phyloP scores from a whole-genome alignment of 352 stramenopile genomes.

The Globisporangium megalacanthum region DNA sequence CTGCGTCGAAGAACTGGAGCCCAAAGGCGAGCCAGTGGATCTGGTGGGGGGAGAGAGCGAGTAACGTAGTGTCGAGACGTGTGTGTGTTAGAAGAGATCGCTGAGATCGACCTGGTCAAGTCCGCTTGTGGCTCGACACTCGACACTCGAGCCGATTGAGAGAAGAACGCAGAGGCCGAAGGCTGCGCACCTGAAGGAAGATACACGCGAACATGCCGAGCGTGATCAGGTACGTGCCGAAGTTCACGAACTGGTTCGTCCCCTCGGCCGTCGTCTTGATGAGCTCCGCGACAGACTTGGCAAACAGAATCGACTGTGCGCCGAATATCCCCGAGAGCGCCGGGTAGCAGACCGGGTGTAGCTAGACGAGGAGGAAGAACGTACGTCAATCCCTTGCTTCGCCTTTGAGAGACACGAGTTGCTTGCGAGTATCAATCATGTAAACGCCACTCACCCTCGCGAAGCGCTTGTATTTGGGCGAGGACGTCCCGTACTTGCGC shows the following conservation, averaged over 20 bases:
- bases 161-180: background rate
- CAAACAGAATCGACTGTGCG: slow-evolving; percentile 76
- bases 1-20: slow-evolving; percentile 79
- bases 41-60: slow-evolving; percentile 11
- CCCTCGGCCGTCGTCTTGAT: slow-evolving; percentile 75
- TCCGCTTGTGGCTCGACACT: background rate
- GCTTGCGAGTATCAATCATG: background rate
- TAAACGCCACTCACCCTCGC: slow-evolving; percentile 15
- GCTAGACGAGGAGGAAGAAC: slow-evolving; percentile 8
- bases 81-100: background rate
- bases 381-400: too few species aligned
- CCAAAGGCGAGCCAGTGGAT: slow-evolving; percentile 85
- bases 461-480: slow-evolving; percentile 49
- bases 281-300: slow-evolving; percentile 78
- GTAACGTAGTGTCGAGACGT: too few species aligned
- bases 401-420: too few species aligned
- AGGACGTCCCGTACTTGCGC: slow-evolving; percentile 32
- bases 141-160: background rate
- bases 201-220: slow-evolving; percentile 76
- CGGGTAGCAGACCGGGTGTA: slow-evolving; percentile 69
- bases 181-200: slow-evolving; percentile 50
- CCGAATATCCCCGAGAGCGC: slow-evolving; percentile 72
- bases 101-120: background rate
- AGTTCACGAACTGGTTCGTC: slow-evolving; percentile 62
- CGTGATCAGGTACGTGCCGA: slow-evolving; percentile 76